Base-by-base conservation (phyloP, 2,329 filamentous ascomycete genomes). In the Neonectria neomacrospora region DNA sequence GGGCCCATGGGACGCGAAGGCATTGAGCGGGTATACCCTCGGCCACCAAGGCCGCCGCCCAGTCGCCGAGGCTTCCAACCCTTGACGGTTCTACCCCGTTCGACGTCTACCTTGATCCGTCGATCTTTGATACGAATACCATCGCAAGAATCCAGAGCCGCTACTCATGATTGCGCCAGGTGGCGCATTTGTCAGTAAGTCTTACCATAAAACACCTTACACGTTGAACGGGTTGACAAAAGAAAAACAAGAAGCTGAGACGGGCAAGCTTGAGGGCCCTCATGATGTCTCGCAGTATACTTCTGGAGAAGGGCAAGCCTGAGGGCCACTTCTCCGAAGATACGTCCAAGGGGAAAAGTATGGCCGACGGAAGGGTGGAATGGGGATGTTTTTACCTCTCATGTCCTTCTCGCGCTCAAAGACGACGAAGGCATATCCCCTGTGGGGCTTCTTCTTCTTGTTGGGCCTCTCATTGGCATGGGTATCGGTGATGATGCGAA, bases 321-420 rank as follows among this genome's bases (percentile, higher is more conserved):
- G 78, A 81, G 77, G 78, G 78, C 80, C 79, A 74, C 75, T 70
- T 79, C 77, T 79, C 70, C 69, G 68, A 69, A 65, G 63, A 69
- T 66, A 72, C 67, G 68, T 70, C 70, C 68, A 58, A 64, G 67
- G 61, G 61, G 64, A 68, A 62, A 34, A 34, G 58, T 54, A 69
- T 66, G 67, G 59, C 69, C 71, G 63, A 63, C 70, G 56, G 58
- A 71, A 74, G 78, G 77, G 65, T 67, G 58, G 51, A 39, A 48
- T 63, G 52, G 50, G 68, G 81, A 78, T 78, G 76, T 77, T 80
- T 80, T 88, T 96, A 97, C 94, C 94, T 93, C 96, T 96, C 94
- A 98, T 97, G 78, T 98, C 96, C 80, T 95, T 94, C 81, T 98
- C 96, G 78, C 93, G 91, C 80, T 98, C 95, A 77, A 95, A 99